These are phyloP conservation scores for Pseudoperonospora humuli DNA, from an alignment of 352 stramenopile species.

Conservation along the genomic window DNA sequence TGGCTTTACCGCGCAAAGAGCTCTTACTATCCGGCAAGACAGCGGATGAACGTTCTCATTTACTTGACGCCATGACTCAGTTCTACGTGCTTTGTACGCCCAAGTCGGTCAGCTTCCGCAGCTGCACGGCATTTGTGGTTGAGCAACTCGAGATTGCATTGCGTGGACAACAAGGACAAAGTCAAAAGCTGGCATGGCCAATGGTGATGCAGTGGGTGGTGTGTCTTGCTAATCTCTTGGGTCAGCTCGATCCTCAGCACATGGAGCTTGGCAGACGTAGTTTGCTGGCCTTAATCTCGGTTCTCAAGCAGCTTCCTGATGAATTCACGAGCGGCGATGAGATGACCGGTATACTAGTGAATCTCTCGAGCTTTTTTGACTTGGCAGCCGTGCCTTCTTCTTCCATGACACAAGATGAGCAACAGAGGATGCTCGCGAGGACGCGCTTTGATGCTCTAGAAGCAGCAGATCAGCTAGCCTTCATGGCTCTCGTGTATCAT, in stretches of 20 bases:
- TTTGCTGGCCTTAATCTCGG: slow-evolving; percentile 59
- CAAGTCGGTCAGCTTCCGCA: slow-evolving; percentile 64
- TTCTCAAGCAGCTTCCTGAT: slow-evolving; percentile 69
- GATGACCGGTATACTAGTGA: slow-evolving; percentile 45
- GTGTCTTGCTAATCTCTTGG: slow-evolving; percentile 55
- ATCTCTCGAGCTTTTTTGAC: slow-evolving; percentile 62
- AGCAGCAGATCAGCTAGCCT: slow-evolving; percentile 50
- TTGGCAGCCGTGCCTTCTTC: slow-evolving; percentile 23
- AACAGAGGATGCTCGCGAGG: slow-evolving; percentile 20
- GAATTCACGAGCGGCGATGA: slow-evolving; percentile 35
- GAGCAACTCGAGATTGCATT: slow-evolving; percentile 44
- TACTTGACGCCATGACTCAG: slow-evolving; percentile 52
- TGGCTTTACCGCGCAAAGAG: slow-evolving; percentile 15
- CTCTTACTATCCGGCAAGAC: not conserved
- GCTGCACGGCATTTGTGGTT: slow-evolving; percentile 64
- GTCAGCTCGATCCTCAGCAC: slow-evolving; percentile 47
- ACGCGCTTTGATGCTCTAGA: slow-evolving; percentile 49
- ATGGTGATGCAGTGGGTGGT: slow-evolving; percentile 64
- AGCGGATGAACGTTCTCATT: slow-evolving; percentile 23
- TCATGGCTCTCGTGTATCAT: slow-evolving; percentile 70
- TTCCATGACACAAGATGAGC: slow-evolving; percentile 18
- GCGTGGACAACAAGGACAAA: slow-evolving; percentile 19
- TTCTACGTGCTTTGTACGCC: slow-evolving; percentile 63
- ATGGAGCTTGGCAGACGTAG: slow-evolving; percentile 54
- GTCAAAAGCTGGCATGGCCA: slow-evolving; percentile 36